A percentile compares a stretch with the other conserved stretches of the same genome.
phyloP scores from a whole-genome alignment of 2,329 filamentous ascomycete species.

The Pseudocercospora crystallina region DNA sequence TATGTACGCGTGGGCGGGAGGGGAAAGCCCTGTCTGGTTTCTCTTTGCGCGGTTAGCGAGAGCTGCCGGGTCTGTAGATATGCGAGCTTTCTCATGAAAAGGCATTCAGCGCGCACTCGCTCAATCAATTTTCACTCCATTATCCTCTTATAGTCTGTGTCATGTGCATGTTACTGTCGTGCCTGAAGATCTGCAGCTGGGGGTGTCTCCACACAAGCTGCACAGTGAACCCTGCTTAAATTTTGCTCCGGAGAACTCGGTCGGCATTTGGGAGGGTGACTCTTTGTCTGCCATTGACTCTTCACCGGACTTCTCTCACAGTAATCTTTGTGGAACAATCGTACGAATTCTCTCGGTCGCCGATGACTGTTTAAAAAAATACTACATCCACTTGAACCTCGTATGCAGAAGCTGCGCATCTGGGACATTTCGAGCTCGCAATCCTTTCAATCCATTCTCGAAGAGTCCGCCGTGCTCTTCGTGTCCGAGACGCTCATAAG shows the following conservation, averaged over 20 bases:
- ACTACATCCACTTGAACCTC: slow-evolving; percentile 3
- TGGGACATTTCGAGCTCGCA: slow-evolving; percentile 32
- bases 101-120: slow-evolving; percentile 13
- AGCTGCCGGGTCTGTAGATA: slow-evolving; percentile 33
- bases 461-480: slow-evolving; percentile 27
- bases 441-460: slow-evolving; percentile 28
- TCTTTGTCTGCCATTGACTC: slow-evolving; percentile 15
- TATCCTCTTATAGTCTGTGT: not conserved
- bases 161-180: not conserved
- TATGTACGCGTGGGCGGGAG: slow-evolving; percentile 46
- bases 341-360: not conserved
- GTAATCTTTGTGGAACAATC: not conserved
- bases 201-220: slow-evolving; percentile 3
- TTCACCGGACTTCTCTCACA: not conserved
- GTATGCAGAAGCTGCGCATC: slow-evolving; percentile 33
- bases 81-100: slow-evolving; percentile 20
- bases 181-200: slow-evolving; percentile 5
- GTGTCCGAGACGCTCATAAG: slow-evolving; percentile 30
- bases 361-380: slow-evolving; percentile 3
- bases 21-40: slow-evolving; percentile 95
- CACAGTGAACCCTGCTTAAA: slow-evolving; percentile 7
- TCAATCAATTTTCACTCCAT: not conserved
- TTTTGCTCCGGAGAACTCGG: not conserved
- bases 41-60: slow-evolving; percentile 29
- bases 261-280: slow-evolving; percentile 2